Conservation (phyloP, 2,329 filamentous ascomycete genomes). For the Fusarium sp. region DNA sequence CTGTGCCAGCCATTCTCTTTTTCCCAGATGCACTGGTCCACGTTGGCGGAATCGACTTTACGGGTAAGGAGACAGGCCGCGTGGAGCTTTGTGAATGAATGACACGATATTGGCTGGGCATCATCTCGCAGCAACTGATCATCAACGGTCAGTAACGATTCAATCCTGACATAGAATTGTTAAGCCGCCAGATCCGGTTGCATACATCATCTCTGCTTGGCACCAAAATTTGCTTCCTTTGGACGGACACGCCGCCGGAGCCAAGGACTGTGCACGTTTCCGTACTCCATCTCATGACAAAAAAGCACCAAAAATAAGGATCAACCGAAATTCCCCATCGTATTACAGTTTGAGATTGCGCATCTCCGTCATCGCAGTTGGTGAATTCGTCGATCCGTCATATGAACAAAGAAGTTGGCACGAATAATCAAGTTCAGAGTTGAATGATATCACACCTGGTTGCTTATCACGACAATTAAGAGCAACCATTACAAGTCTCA, state of each 20-base stretch:
- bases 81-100: constrained; percentile 12
- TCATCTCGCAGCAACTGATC: constrained; percentile 2
- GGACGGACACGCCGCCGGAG: constrained; percentile 37
- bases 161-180: not conserved
- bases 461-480: constrained; percentile 1
- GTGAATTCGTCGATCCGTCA: constrained; percentile 4
- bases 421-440: constrained; percentile 1
- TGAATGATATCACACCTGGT: constrained; percentile 2
- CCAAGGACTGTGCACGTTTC: constrained; percentile 25
- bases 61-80: not conserved
- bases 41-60: constrained; percentile 2
- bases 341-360: constrained; percentile 3
- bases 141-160: not conserved
- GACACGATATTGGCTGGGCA: not conserved
- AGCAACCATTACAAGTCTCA: not conserved
- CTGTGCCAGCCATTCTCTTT: constrained; percentile 3
- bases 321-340: constrained; percentile 28
- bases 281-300: not conserved
- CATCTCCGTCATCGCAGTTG: not conserved
- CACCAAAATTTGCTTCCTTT: constrained; percentile 27
- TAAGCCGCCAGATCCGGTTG: constrained; percentile 40
- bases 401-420: not conserved
- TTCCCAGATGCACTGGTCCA: constrained; percentile 8
- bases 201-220: constrained; percentile 36
- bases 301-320: constrained; percentile 29